Evolutionary conservation across 169 alveolate genomes (phyloP).

Genomic region (Theileria luwenshuni): DNA sequence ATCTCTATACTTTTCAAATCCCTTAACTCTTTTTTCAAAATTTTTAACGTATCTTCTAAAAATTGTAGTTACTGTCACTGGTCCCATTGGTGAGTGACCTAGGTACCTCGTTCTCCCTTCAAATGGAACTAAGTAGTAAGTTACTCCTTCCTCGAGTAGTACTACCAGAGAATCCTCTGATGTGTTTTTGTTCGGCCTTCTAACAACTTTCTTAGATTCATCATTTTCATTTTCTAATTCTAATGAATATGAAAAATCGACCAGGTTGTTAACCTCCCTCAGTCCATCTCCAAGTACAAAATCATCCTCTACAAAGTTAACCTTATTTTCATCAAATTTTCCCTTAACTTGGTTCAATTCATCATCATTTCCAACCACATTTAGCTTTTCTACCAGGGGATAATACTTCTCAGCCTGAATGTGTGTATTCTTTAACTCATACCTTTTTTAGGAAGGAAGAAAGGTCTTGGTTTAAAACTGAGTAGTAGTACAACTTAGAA

Average conservation of each 20-base stretch:
- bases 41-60: constrained; percentile 27
- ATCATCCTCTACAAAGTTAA: neutral
- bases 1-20: neutral
- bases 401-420: neutral
- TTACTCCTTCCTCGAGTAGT: neutral
- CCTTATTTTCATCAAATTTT: neutral
- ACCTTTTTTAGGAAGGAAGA: neutral
- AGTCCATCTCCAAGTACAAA: neutral
- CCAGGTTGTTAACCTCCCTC: neutral
- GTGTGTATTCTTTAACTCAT: no score
- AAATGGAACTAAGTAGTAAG: constrained; percentile 2
- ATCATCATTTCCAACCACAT: neutral
- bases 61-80: constrained; percentile 11
- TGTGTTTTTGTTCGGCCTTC: no score
- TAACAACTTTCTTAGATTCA: neutral
- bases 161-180: neutral
- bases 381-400: neutral
- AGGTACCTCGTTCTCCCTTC: neutral
- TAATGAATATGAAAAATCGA: neutral
- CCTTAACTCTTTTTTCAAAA: neutral
- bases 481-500: neutral
- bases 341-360: neutral
- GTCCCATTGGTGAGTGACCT: constrained; percentile 54
- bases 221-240: neutral
- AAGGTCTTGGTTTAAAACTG: neutral